Base-by-base conservation (phyloP, 768 basidiomycete genomes). In the Tephrocybe sp. region DNA sequence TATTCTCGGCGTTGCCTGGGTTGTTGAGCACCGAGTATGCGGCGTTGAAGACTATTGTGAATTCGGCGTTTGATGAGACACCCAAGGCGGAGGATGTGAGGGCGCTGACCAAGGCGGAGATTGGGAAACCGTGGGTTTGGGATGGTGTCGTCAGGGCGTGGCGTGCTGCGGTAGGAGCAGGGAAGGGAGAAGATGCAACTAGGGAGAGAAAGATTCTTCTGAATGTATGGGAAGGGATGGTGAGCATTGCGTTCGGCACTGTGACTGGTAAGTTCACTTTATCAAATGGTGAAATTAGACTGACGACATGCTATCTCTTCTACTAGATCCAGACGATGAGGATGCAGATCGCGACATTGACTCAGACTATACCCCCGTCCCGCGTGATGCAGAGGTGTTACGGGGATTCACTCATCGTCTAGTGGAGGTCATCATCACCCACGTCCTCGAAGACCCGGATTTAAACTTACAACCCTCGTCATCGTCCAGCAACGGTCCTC, bases 1-100 rank as follows among this genome's bases (percentile, higher is more conserved):
- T 88, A 15, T 84, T 87, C 62, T 79, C 79, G 3, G 74, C 81
- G 0, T 69, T 69, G 36, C 78, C 83, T 12, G 82, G 82, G 2
- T 57, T 87, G 38, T 65, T 87, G 12, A 76, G 76, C 1, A 69
- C 70, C 3, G 83, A 84, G 1, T 84, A 72, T 62, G 69, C 63
- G 42, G 65, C 63, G 13, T 64, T 89, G 24, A 68, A 75, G 19
- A 59, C 59, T 2, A 68, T 67, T 0, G 81, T 89, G 11, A 71
- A 74, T 51, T 68, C 77, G 2, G 66, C 87, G 18, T 70, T 83
- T 42, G 78, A 78, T 5, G 72, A 82, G 55, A 78, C 80, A 32
- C 76, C 80, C 0, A 70, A 71, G 26, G 51, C 82, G 15, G 65
- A 70, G 13, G 84, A 86, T 54, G 67, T 89, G 26, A 71, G 82